phyloP scores from a whole-genome alignment of 257 asterid species.

The Ajuga chamaepitys region DNA sequence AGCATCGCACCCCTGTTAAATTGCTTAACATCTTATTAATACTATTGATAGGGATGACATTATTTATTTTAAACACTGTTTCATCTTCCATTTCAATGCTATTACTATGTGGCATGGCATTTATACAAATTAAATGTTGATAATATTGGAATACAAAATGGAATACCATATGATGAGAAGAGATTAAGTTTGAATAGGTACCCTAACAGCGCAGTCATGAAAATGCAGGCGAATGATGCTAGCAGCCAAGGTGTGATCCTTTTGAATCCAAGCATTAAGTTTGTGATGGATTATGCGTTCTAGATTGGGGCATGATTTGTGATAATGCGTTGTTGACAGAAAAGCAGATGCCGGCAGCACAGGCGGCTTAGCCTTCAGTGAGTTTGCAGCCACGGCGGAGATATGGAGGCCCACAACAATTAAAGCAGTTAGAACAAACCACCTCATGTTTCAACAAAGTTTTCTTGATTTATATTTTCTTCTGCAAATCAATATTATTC shows the following conservation, averaged over 20 bases:
- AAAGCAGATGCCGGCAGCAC: slow-evolving; percentile 20
- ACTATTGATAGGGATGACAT: too few species aligned
- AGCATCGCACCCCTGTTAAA: slow-evolving; percentile 76
- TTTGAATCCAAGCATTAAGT: slow-evolving; percentile 43
- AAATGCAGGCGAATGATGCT: slow-evolving; percentile 71
- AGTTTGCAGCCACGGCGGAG: not conserved
- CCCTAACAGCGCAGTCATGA: slow-evolving; percentile 80
- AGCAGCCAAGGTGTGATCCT: slow-evolving; percentile 58
- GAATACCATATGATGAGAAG: too few species aligned
- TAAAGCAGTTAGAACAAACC: not conserved
- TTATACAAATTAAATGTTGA: too few species aligned
- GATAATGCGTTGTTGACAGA: slow-evolving; percentile 35
- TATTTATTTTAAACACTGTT: too few species aligned
- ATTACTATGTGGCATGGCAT: too few species aligned
- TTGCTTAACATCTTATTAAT: not conserved
- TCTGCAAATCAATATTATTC: not conserved
- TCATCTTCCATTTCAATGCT: too few species aligned
- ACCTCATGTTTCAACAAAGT: slow-evolving; percentile 16
- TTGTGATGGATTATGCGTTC: slow-evolving; percentile 46
- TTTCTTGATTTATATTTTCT: not conserved
- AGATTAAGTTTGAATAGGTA: slow-evolving; percentile 4
- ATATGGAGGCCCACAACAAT: slow-evolving; percentile 4
- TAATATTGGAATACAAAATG: too few species aligned
- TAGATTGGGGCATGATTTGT: slow-evolving; percentile 45
- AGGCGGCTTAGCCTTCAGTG: not conserved